Percentiles rank a stretch among this genome's conserved stretches.
Evolutionary conservation across 306 rosid genomes (phyloP).

Genomic region (Cicer cuneatum): DNA sequence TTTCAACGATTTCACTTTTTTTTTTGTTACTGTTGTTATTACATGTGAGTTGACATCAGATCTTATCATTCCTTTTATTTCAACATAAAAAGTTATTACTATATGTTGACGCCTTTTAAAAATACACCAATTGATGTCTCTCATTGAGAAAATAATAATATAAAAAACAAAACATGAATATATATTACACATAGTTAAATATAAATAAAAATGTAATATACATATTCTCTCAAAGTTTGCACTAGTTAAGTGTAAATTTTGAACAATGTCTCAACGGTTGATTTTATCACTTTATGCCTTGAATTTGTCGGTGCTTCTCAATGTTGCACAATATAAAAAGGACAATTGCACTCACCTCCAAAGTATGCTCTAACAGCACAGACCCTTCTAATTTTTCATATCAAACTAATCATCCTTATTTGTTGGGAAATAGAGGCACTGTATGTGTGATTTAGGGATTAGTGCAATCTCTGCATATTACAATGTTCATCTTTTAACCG

Average conservation of each 20-base stretch:
- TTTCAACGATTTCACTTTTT: constrained; percentile 11
- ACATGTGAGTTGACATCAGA: neutral
- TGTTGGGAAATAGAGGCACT: neutral
- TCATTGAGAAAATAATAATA: no score
- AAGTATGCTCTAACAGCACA: neutral
- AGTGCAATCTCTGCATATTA: neutral
- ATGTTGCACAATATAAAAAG: constrained; percentile 8
- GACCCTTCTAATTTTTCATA: neutral
- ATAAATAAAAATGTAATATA: no score
- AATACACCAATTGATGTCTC: no score
- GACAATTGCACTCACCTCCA: neutral
- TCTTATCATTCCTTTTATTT: neutral
- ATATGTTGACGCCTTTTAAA: no score
- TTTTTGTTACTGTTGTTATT: neutral
- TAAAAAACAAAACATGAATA: no score
- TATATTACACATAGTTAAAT: no score
- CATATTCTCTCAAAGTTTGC: neutral
- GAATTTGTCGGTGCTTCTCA: constrained; percentile 24
- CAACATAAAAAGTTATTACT: no score
- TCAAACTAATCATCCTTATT: neutral
- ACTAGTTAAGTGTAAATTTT: constrained; percentile 5
- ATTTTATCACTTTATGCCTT: constrained; percentile 25
- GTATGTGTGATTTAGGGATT: no score
- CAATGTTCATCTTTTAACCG: neutral
- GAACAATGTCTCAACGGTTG: constrained; percentile 5